Percentiles rank a stretch among this genome's conserved stretches.
Evolutionary conservation across 169 alveolate genomes (phyloP).

Genomic region (Cryptosporidium sp.): DNA sequence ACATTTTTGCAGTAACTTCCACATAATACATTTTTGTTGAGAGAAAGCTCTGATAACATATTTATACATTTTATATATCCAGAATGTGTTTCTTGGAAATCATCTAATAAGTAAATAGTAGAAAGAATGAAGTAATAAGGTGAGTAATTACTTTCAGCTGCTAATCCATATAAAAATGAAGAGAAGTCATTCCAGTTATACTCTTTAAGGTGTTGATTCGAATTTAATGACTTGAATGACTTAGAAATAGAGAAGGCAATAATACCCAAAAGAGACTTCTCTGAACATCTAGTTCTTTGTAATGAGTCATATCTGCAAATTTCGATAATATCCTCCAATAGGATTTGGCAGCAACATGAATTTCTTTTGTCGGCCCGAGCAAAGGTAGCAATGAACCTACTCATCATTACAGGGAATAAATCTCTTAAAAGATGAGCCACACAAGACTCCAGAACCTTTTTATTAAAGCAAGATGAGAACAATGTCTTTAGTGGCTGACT

Average conservation of each 20-base stretch:
- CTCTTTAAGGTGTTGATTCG: background rate
- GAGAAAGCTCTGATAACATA: constrained; percentile 8
- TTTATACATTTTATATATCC: constrained; percentile 18
- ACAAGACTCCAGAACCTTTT: constrained; percentile 8
- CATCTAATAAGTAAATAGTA: background rate
- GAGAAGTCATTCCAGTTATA: background rate
- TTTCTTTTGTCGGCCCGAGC: background rate
- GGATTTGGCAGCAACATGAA: constrained; percentile 29
- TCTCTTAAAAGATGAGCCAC: constrained; percentile 17
- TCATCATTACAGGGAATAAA: constrained; percentile 9
- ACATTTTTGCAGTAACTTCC: constrained; percentile 12
- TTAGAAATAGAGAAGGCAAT: background rate
- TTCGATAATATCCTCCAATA: constrained; percentile 14
- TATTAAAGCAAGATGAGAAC: constrained; percentile 24
- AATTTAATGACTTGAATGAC: background rate
- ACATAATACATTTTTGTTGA: constrained; percentile 26
- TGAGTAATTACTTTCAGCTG: constrained; percentile 24
- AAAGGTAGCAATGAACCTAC: background rate
- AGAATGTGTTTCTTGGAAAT: background rate
- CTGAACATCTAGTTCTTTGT: background rate
- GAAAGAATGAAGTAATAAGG: constrained; percentile 24
- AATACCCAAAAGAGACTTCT: constrained; percentile 15
- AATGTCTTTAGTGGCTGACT: constrained; percentile 25
- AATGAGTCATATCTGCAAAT: background rate
- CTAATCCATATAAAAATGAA: background rate